Conservation (phyloP, 768 basidiomycete genomes). For the Rhodocollybia butyracea region DNA sequence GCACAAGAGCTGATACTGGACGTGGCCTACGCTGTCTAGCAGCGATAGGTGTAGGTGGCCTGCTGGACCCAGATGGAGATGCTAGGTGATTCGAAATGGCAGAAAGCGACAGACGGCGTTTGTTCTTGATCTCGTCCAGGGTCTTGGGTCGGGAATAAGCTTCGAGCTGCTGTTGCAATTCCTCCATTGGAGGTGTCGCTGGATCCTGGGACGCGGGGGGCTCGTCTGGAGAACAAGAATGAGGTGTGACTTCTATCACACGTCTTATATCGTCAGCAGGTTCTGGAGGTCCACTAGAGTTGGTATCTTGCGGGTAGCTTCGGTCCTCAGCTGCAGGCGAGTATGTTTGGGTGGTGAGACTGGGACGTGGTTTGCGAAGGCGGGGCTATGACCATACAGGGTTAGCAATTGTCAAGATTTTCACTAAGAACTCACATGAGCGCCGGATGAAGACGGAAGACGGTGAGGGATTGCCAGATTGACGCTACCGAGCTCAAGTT, state of each 20-base stretch:
- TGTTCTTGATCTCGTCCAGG: slow-evolving; percentile 33
- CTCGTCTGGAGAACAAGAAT: background rate
- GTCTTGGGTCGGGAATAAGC: slow-evolving; percentile 7
- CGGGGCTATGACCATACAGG: slow-evolving; percentile 7
- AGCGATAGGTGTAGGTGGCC: background rate
- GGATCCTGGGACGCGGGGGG: slow-evolving; percentile 16
- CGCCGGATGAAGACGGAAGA: background rate
- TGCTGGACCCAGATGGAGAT: background rate
- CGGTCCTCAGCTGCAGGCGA: background rate
- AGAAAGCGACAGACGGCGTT: slow-evolving; percentile 34
- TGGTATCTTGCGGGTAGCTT: no score
- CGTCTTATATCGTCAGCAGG: no score
- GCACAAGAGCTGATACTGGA: slow-evolving; percentile 5
- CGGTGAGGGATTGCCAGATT: background rate
- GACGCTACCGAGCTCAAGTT: background rate
- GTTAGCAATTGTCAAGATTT: background rate
- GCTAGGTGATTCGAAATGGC: slow-evolving; percentile 14
- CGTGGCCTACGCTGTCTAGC: slow-evolving; percentile 4
- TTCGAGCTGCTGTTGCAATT: background rate
- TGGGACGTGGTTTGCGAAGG: slow-evolving; percentile 13
- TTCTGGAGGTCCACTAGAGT: no score
- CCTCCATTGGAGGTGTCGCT: background rate
- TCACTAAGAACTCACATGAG: background rate
- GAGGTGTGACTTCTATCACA: no score
- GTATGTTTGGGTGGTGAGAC: slow-evolving; percentile 18